Conservation (phyloP, 2,329 filamentous ascomycete genomes). For the Lasiodiplodia gonubiensis region DNA sequence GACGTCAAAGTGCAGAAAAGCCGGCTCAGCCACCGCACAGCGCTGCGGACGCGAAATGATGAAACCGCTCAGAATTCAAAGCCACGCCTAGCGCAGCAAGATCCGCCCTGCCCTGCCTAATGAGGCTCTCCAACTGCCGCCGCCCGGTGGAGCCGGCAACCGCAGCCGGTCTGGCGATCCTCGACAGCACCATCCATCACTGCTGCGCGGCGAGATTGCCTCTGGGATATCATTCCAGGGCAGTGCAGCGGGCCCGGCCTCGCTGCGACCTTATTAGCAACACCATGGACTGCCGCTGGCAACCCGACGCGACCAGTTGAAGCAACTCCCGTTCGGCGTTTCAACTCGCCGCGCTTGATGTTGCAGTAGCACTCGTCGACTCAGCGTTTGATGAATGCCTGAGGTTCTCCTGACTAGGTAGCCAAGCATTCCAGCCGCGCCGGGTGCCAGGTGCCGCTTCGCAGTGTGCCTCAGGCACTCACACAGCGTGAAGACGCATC, state of each 20-base stretch:
- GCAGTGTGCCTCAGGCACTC: constrained; percentile 3
- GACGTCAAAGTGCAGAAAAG: background rate
- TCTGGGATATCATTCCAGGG: background rate
- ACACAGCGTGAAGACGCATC: background rate
- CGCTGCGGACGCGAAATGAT: constrained; percentile 20
- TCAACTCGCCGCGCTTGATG: background rate
- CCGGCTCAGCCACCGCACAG: constrained; percentile 6
- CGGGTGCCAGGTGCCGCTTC: background rate
- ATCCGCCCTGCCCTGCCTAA: constrained; percentile 15
- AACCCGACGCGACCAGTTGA: background rate
- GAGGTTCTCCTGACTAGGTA: background rate
- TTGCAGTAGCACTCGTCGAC: too few relatives aligned
- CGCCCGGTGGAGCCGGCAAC: constrained; percentile 8
- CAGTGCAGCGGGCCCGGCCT: background rate
- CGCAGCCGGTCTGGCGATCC: constrained; percentile 20
- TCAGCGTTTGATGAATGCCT: background rate
- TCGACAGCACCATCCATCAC: background rate
- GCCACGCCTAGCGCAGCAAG: constrained; percentile 20
- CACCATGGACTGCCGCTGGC: background rate
- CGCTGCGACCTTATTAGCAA: background rate
- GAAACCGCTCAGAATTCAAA: constrained; percentile 23
- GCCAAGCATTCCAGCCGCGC: background rate
- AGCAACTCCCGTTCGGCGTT: background rate
- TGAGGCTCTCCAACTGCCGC: constrained; percentile 22
- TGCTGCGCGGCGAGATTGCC: constrained; percentile 16